phyloP scores from a whole-genome alignment of 306 rosid species.

The Dryas drummondii region DNA sequence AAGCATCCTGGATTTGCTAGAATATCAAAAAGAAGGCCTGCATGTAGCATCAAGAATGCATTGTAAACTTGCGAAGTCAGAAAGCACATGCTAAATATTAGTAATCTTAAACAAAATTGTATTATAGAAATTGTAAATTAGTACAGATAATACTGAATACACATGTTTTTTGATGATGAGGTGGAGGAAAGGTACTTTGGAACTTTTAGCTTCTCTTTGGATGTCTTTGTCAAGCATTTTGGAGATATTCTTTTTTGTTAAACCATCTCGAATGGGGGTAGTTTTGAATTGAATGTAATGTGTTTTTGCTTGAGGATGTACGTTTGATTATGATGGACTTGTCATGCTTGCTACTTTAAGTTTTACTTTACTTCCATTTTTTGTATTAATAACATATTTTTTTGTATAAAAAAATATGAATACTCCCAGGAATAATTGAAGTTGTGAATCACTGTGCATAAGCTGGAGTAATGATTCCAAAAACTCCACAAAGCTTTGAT shows the following conservation, averaged over 20 bases:
- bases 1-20: neutral
- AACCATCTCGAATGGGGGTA: neutral
- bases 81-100: neutral
- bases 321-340: constrained; percentile 3
- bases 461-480: neutral
- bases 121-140: neutral
- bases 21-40: neutral
- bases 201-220: neutral
- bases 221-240: neutral
- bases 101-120: neutral
- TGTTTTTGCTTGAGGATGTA: neutral
- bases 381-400: neutral
- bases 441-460: neutral
- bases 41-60: neutral
- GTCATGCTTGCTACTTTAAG: neutral
- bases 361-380: neutral
- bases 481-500: neutral
- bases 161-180: neutral
- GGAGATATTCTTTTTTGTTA: neutral
- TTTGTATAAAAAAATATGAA: neutral
- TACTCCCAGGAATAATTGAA: neutral
- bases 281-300: neutral
- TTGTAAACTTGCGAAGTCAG: neutral
- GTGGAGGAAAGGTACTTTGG: neutral
- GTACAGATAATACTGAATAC: neutral